Conservation (phyloP, 371 early-diverging fungal species). For the Apophysomyces ossiformis region DNA sequence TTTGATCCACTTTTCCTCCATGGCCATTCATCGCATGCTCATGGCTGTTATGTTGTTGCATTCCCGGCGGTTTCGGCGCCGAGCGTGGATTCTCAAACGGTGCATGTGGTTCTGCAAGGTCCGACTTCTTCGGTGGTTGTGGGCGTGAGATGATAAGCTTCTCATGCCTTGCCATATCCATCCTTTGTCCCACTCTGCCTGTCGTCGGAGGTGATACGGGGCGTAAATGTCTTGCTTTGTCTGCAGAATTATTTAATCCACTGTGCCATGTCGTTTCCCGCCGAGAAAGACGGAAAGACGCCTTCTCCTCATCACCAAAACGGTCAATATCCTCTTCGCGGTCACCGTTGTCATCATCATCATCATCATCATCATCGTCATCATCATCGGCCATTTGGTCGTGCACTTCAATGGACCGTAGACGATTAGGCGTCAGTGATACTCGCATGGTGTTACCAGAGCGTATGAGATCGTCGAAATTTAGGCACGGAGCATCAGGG, state of each 20-base stretch:
- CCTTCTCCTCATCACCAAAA: not conserved
- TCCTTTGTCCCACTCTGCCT: constrained; percentile 11
- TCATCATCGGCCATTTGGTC: constrained; percentile 24
- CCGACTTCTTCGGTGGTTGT: not conserved
- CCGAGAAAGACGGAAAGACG: not conserved
- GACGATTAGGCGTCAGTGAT: constrained; percentile 58
- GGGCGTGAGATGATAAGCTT: constrained; percentile 1
- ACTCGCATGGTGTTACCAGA: constrained; percentile 61
- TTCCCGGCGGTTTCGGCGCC: constrained; percentile 39
- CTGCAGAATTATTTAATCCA: constrained; percentile 23
- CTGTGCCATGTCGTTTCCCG: constrained; percentile 35
- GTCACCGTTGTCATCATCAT: not conserved
- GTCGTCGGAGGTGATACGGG: constrained; percentile 11
- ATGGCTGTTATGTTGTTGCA: not conserved
- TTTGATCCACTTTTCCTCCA: not conserved
- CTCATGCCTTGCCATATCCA: not conserved
- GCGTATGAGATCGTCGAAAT: constrained; percentile 56
- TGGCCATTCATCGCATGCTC: not conserved
- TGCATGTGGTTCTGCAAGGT: constrained; percentile 6
- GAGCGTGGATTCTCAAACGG: constrained; percentile 43
- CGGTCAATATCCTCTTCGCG: not conserved
- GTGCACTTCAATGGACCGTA: constrained; percentile 57
- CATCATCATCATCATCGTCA: not conserved
- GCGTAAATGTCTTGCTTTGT: constrained; percentile 7
- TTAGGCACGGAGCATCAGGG: constrained; percentile 39